Percentiles rank a stretch among this genome's conserved stretches.
Conservation (phyloP, 768 basidiomycete genomes). For the Tulasnella sp. region DNA sequence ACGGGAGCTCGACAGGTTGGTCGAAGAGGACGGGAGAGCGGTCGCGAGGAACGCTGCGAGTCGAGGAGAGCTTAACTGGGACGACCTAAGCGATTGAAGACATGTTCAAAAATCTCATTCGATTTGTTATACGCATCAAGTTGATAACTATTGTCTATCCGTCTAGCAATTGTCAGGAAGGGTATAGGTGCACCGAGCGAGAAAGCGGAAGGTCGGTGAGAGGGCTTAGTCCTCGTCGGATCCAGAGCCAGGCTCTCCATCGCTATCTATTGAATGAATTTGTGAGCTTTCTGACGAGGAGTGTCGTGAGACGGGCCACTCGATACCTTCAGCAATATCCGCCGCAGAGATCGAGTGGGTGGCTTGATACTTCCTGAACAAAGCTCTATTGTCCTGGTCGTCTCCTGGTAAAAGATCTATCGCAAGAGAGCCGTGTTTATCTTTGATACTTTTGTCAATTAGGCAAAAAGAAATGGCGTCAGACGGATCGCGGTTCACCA, state of each 20-base stretch:
- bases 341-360: constrained; percentile 55
- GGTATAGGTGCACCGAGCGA: not conserved
- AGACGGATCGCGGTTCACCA: not conserved
- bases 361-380: constrained; percentile 61
- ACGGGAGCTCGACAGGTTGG: not conserved
- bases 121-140: too few relatives aligned
- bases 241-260: constrained; percentile 20
- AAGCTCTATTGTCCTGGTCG: constrained; percentile 54
- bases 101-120: not conserved
- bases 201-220: not conserved
- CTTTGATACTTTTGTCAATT: constrained; percentile 58
- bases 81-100: constrained; percentile 3
- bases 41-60: not conserved
- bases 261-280: constrained; percentile 12
- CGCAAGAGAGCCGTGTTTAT: constrained; percentile 65
- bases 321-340: constrained; percentile 67
- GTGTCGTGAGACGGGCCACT: constrained; percentile 17
- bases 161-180: constrained; percentile 3
- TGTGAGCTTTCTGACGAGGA: not conserved
- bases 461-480: not conserved
- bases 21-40: not conserved
- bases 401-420: constrained; percentile 59
- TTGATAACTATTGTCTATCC: too few relatives aligned
- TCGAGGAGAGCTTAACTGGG: not conserved
- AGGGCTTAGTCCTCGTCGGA: constrained; percentile 13